Percentiles rank a stretch among this genome's conserved stretches.
These are phyloP conservation scores for Leishmania lainsoni DNA, from an alignment of 208 protist species.

Conservation along the genomic window DNA sequence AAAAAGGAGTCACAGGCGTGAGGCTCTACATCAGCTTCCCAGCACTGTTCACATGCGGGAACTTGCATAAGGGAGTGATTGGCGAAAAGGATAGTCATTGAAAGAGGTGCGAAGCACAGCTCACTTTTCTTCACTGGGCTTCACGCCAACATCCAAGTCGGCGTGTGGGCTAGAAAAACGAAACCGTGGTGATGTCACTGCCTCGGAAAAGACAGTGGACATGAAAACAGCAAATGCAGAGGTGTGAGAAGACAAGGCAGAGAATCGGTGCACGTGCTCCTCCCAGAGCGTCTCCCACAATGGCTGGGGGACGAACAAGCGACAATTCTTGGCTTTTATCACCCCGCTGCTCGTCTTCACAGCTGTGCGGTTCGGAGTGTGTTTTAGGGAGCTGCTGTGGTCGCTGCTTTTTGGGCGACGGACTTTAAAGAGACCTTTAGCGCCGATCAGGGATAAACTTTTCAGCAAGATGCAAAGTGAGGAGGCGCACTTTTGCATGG, in stretches of 20 bases:
- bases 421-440: no score
- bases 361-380: background rate
- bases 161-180: background rate
- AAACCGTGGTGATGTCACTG: background rate
- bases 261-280: background rate
- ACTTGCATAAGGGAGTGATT: no score
- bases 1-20: background rate
- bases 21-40: background rate
- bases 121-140: background rate
- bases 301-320: background rate
- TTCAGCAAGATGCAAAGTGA: background rate
- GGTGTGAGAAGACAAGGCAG: background rate
- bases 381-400: background rate
- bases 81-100: background rate
- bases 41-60: background rate
- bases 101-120: background rate
- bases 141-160: background rate
- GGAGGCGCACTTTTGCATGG: background rate
- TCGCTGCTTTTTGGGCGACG: background rate
- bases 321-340: background rate
- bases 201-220: background rate
- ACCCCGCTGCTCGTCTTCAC: background rate
- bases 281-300: rapidly evolving
- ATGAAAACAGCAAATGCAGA: background rate
- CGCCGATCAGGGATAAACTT: background rate